phyloP scores from a whole-genome alignment of 176 grass and related monocot genomes.

The Tuctoria greenei region DNA sequence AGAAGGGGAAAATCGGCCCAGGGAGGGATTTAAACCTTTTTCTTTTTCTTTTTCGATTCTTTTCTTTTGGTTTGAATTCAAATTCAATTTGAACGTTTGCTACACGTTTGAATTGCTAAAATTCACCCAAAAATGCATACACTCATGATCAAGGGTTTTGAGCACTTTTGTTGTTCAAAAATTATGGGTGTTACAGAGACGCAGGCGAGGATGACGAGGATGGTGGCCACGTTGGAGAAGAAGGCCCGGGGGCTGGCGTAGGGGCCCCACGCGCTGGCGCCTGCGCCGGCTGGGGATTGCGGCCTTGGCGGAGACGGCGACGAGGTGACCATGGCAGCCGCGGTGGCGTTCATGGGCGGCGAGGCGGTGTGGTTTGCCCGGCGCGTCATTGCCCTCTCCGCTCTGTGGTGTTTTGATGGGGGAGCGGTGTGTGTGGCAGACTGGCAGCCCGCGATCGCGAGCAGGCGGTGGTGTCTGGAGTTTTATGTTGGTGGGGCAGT shows the following conservation, averaged over 20 bases:
- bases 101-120: too few species aligned
- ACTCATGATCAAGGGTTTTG: too few species aligned
- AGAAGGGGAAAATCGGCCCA: too few species aligned
- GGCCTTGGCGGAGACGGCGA: slow-evolving; percentile 30
- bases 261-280: slow-evolving; percentile 53
- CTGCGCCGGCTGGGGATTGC: not conserved
- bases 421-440: slow-evolving; percentile 13
- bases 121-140: too few species aligned
- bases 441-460: slow-evolving; percentile 3
- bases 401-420: not conserved
- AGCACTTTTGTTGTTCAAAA: too few species aligned
- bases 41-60: too few species aligned
- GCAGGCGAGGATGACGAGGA: slow-evolving; percentile 80
- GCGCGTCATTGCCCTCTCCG: slow-evolving; percentile 21
- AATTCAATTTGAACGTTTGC: too few species aligned
- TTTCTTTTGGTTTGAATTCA: too few species aligned
- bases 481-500: not conserved
- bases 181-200: too few species aligned
- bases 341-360: not conserved
- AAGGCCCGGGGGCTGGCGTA: slow-evolving; percentile 68
- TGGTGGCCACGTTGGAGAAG: slow-evolving; percentile 84
- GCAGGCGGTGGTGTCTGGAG: slow-evolving; percentile 21
- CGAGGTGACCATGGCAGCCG: slow-evolving; percentile 7
- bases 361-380: slow-evolving; percentile 44
- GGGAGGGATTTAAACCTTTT: too few species aligned